A percentile compares a stretch with the other conserved stretches of the same genome.
These are phyloP conservation scores for Carex scoparia DNA, from an alignment of 176 grass and related monocot species.

Conservation along the genomic window DNA sequence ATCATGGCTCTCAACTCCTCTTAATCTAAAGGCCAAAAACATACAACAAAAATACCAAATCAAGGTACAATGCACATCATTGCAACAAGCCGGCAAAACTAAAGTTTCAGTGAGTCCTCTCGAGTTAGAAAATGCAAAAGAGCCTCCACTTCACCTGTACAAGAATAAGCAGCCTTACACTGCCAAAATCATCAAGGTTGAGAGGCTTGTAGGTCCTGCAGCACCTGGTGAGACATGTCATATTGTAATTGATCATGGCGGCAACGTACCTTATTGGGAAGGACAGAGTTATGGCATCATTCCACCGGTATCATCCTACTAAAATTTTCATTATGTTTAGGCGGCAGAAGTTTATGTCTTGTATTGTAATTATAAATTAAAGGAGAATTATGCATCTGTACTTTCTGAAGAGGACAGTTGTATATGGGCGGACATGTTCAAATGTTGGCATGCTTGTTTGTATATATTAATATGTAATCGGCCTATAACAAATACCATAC, in stretches of 20 bases:
- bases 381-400: background rate
- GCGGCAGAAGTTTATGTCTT: background rate
- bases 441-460: background rate
- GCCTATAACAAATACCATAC: background rate
- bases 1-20: conserved; percentile 27
- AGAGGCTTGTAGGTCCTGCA: conserved; percentile 80
- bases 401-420: background rate
- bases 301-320: conserved; percentile 54
- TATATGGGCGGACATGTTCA: background rate
- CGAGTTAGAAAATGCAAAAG: conserved; percentile 57
- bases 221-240: conserved; percentile 91
- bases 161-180: conserved; percentile 69
- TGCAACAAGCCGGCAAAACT: conserved; percentile 50
- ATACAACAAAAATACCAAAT: conserved; percentile 23
- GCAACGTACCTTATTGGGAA: conserved; percentile 93
- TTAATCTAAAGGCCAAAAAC: conserved; percentile 38
- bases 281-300: conserved; percentile 90
- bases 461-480: background rate
- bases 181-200: conserved; percentile 69
- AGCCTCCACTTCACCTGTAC: conserved; percentile 72
- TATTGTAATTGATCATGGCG: conserved; percentile 87
- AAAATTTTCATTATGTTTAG: background rate
- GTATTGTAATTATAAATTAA: background rate
- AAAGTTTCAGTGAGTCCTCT: conserved; percentile 61
- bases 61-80: conserved; percentile 52